These are phyloP conservation scores for Zizania palustris DNA, from an alignment of 202 grass and related monocot species.

Conservation along the genomic window DNA sequence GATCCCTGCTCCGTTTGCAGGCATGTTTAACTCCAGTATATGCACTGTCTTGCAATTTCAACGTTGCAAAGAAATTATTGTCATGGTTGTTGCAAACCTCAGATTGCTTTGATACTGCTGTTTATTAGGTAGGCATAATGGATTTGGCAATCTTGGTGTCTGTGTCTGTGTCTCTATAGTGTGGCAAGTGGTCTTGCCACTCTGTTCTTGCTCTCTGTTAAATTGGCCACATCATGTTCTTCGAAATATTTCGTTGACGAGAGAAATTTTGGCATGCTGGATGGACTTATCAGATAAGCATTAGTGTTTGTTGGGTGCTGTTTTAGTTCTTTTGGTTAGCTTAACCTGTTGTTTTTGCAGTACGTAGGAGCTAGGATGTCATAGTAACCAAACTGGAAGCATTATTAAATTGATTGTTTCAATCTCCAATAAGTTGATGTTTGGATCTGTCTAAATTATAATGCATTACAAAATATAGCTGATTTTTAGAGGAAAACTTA, in stretches of 20 bases:
- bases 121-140: slow-evolving; percentile 53
- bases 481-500: no score
- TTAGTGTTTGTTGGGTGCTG: slow-evolving; percentile 28
- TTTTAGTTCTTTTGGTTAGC: slow-evolving; percentile 19
- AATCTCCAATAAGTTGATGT: not conserved
- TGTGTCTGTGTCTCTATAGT: slow-evolving; percentile 46
- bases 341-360: not conserved
- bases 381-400: slow-evolving; percentile 5
- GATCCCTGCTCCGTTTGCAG: slow-evolving; percentile 19
- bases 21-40: slow-evolving; percentile 50
- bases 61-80: slow-evolving; percentile 44
- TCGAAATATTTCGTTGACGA: slow-evolving; percentile 38
- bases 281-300: slow-evolving; percentile 38
- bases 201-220: not conserved
- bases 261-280: slow-evolving; percentile 43
- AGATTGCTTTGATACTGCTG: slow-evolving; percentile 28
- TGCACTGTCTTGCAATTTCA: slow-evolving; percentile 50
- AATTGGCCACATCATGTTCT: slow-evolving; percentile 43
- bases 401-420: not conserved
- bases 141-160: slow-evolving; percentile 46
- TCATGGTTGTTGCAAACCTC: slow-evolving; percentile 36
- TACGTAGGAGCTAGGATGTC: slow-evolving; percentile 6
- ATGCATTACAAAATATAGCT: not conserved
- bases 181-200: slow-evolving; percentile 40
- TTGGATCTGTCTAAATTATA: slow-evolving; percentile 2